Conservation (phyloP, 768 basidiomycete genomes). For the Tricholoma sp. region DNA sequence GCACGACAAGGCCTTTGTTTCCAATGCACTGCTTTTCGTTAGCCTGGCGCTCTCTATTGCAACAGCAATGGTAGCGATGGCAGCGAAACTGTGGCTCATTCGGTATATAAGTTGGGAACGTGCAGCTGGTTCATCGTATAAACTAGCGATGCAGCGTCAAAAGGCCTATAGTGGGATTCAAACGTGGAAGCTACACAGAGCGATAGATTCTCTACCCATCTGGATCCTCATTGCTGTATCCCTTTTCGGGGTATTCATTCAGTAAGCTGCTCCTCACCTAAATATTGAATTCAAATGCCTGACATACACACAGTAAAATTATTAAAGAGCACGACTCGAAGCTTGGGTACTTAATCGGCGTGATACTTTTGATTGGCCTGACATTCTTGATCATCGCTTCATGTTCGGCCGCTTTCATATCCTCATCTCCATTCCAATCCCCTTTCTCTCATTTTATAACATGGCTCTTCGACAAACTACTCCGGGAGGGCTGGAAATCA, state of each 20-base stretch:
- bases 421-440: constrained; percentile 12
- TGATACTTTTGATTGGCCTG: background rate
- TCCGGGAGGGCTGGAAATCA: background rate
- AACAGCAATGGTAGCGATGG: constrained; percentile 2
- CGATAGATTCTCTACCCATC: constrained; percentile 12
- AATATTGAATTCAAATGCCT: background rate
- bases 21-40: constrained; percentile 6
- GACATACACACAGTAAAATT: background rate
- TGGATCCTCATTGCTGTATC: constrained; percentile 7
- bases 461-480: background rate
- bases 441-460: constrained; percentile 11
- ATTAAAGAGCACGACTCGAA: background rate
- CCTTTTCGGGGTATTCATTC: constrained; percentile 11
- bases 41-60: constrained; percentile 5
- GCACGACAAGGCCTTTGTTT: background rate
- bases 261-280: constrained; percentile 6
- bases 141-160: constrained; percentile 11
- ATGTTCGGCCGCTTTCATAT: constrained; percentile 9
- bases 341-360: background rate
- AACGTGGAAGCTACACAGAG: constrained; percentile 9
- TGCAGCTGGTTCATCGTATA: constrained; percentile 7
- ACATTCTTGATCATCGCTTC: constrained; percentile 5
- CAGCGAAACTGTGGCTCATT: constrained; percentile 12
- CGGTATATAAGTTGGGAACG: constrained; percentile 6
- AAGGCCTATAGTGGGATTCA: constrained; percentile 9